Evolutionary conservation across 805 yeast species (phyloP).

Genomic region (Hanseniaspora lindneri): DNA sequence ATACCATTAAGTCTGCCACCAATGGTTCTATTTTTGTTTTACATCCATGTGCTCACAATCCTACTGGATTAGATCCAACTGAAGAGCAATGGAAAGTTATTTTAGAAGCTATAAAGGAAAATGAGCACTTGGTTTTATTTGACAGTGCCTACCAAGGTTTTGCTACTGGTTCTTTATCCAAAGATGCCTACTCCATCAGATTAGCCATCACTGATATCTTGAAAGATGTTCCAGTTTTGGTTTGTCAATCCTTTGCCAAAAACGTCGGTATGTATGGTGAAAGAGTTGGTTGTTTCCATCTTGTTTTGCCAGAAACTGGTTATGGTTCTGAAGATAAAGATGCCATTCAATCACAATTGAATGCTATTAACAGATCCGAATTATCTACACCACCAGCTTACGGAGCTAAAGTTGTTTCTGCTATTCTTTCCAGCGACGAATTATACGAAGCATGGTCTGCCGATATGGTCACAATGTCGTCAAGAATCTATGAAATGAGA

Average conservation of each 20-base stretch:
- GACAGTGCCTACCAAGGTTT: slow-evolving; percentile 97
- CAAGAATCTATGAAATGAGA: slow-evolving; percentile 75
- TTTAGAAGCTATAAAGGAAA: slow-evolving; percentile 45
- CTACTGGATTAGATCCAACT: slow-evolving; percentile 92
- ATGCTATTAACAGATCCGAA: slow-evolving; percentile 66
- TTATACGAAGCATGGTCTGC: slow-evolving; percentile 68
- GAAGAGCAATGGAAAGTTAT: slow-evolving; percentile 68
- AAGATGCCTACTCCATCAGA: slow-evolving; percentile 70
- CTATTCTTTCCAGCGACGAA: slow-evolving; percentile 54
- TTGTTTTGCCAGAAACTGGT: slow-evolving; percentile 40
- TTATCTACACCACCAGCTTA: slow-evolving; percentile 90
- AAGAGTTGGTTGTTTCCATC: slow-evolving; percentile 86
- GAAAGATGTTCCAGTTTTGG: slow-evolving; percentile 46
- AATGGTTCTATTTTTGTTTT: slow-evolving; percentile 67
- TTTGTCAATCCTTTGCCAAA: slow-evolving; percentile 94
- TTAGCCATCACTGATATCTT: slow-evolving; percentile 41
- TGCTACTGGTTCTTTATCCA: slow-evolving; percentile 74
- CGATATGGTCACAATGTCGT: slow-evolving; percentile 78
- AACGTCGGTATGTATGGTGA: slow-evolving; percentile 97
- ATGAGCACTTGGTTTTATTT: slow-evolving; percentile 67
- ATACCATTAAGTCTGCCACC: slow-evolving; percentile 53
- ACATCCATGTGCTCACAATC: slow-evolving; percentile 96
- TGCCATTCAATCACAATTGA: slow-evolving; percentile 66
- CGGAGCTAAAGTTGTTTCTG: slow-evolving; percentile 83
- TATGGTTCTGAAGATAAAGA: slow-evolving; percentile 23